Evolutionary conservation across 441 rosid genomes (phyloP).

Genomic region (Kokia cookei): DNA sequence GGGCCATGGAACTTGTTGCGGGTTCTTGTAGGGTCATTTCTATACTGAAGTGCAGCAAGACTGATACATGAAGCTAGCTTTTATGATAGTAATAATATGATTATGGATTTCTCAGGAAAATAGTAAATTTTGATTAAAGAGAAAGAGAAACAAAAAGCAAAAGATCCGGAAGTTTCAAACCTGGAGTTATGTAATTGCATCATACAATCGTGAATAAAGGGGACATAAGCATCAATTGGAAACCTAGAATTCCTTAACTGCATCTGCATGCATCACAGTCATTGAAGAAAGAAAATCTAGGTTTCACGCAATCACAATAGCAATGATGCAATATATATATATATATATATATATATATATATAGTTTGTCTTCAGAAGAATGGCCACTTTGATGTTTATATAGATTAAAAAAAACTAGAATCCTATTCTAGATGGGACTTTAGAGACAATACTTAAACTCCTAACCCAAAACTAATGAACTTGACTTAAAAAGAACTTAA

Average conservation of each 20-base stretch:
- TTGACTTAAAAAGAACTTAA: neutral
- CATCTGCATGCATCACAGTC: neutral
- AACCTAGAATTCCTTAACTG: neutral
- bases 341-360: too few species aligned
- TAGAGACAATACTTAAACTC: neutral
- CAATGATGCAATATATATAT: neutral
- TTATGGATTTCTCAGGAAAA: neutral
- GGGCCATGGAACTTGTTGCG: neutral
- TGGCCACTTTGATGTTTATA: neutral
- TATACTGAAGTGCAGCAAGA: neutral
- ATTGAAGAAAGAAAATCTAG: too few species aligned
- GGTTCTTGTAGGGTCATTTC: neutral
- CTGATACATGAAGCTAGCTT: neutral
- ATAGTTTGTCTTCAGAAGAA: neutral
- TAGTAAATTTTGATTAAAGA: neutral
- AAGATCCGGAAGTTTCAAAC: neutral
- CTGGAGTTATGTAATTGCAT: neutral
- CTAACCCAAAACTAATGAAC: neutral
- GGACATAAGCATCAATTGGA: neutral
- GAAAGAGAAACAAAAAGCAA: neutral
- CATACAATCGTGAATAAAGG: neutral
- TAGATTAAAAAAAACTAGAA: neutral
- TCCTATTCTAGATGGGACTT: neutral
- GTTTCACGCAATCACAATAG: neutral
- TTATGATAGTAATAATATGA: neutral